Evolutionary conservation across 495 filamentous ascomycete species (phyloP), one percentile per base, ranked within the genome.

Genomic region (Amphirosellinia nigrospora): DNA sequence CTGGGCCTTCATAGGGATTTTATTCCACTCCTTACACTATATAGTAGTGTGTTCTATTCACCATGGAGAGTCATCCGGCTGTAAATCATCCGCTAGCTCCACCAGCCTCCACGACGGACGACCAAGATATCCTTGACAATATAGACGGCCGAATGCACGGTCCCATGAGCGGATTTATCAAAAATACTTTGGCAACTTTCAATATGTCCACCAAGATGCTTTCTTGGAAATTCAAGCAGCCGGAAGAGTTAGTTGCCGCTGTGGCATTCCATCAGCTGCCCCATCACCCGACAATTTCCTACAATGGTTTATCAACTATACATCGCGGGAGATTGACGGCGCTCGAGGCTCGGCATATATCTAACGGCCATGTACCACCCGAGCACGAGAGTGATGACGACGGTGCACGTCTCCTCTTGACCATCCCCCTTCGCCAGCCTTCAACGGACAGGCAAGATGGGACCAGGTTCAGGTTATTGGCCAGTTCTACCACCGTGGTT

Each of bases 71-170:
- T n/a, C n/a, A n/a, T n/a, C n/a, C n/a, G n/a, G n/a, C n/a, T n/a
- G n/a, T n/a, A n/a, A 71, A 61, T 65, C 45, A 65, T 61, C 21
- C 63, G n/a, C 46, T 8, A 1, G 11, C 46, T 50, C 46, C 46
- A 15, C 50, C 28, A 15, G n/a, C n/a, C 53, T 69, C 74, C 23
- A n/a, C n/a, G n/a, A n/a, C 64, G n/a, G 59, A 28, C 10, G 36
- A 41, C 11, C 66, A 77, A 68, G 73, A 77, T n/a, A 77, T 75
- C 52, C 69, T 77, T 56, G 66, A 75, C 60, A 73, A 77, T 64
- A 75, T 77, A 67, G 71, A 71, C 43, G 75, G 68, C 64, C 71
- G 69, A 52, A 72, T 77, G 70, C 73, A 77, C 36, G 71, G 75
- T 38, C 75, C 75, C 32, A 73, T 75, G 73, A 72, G 46, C 58